Percentiles rank a stretch among this genome's conserved stretches.
Conservation (phyloP, 192 early-diverging fungal genomes). For the Cladochytrium replicatum region DNA sequence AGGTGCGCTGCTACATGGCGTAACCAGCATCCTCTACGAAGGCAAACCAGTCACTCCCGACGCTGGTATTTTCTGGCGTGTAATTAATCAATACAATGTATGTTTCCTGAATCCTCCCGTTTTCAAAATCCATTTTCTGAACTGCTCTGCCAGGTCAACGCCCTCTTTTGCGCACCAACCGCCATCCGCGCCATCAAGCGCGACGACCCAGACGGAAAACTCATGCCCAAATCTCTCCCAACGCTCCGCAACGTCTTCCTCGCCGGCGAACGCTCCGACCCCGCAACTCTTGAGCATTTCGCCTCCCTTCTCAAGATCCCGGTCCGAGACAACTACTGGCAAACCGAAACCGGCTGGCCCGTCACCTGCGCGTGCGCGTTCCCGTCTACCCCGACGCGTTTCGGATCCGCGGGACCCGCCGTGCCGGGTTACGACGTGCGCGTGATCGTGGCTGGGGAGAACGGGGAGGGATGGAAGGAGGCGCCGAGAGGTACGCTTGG, state of each 20-base stretch:
- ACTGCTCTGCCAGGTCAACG: no score
- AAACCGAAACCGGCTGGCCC: slow-evolving; percentile 78
- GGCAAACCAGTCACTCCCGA: slow-evolving; percentile 77
- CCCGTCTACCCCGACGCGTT: slow-evolving; percentile 20
- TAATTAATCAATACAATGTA: slow-evolving; percentile 68
- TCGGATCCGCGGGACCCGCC: slow-evolving; percentile 70
- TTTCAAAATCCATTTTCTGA: no score
- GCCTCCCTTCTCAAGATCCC: slow-evolving; percentile 33
- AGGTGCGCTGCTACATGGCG: slow-evolving; percentile 65
- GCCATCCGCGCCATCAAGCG: slow-evolving; percentile 62
- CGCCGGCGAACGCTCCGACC: slow-evolving; percentile 76
- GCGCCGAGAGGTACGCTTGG: slow-evolving; percentile 66
- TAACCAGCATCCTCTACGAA: slow-evolving; percentile 72
- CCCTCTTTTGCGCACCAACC: slow-evolving; percentile 76
- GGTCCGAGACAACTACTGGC: slow-evolving; percentile 81
- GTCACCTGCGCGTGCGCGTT: slow-evolving; percentile 64
- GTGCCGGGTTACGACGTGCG: slow-evolving; percentile 67
- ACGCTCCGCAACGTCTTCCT: slow-evolving; percentile 57
- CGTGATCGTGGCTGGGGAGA: slow-evolving; percentile 31
- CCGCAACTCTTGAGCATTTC: slow-evolving; percentile 57
- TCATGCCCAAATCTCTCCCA: slow-evolving; percentile 45
- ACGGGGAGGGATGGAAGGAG: no score
- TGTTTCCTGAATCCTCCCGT: no score
- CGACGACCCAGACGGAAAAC: slow-evolving; percentile 58
- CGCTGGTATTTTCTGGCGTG: slow-evolving; percentile 69